Evolutionary conservation across 148 eudicot genomes (phyloP).

Genomic region (Spergularia bocconei): DNA sequence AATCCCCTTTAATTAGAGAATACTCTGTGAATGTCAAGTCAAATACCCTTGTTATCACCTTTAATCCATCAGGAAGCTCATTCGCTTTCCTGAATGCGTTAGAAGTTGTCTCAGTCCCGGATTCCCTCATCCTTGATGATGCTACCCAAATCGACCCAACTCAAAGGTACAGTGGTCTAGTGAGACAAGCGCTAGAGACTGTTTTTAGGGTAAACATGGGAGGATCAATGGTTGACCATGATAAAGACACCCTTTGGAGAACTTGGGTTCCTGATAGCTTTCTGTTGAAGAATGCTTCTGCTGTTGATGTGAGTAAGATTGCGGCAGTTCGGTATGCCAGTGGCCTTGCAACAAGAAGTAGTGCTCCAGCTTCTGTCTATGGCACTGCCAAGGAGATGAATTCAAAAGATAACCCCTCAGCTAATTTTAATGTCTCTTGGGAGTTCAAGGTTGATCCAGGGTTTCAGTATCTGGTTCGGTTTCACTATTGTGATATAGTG

Average conservation of each 20-base stretch:
- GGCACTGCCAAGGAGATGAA: constrained; percentile 72
- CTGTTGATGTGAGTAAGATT: constrained; percentile 27
- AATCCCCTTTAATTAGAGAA: constrained; percentile 45
- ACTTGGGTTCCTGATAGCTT: constrained; percentile 67
- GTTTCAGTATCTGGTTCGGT: constrained; percentile 75
- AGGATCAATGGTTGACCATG: constrained; percentile 46
- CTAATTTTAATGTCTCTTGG: constrained; percentile 88
- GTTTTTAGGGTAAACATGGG: constrained; percentile 87
- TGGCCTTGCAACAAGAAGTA: constrained; percentile 51
- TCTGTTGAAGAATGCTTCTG: constrained; percentile 39
- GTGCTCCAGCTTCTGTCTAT: constrained; percentile 73
- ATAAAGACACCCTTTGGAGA: constrained; percentile 70
- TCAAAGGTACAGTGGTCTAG: constrained; percentile 39
- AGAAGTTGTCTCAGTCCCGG: constrained; percentile 80
- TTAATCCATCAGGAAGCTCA: constrained; percentile 54
- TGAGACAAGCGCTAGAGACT: constrained; percentile 60
- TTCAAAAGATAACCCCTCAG: constrained; percentile 44
- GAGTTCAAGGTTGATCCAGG: constrained; percentile 59
- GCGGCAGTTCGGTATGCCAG: constrained; percentile 49
- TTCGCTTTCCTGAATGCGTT: constrained; percentile 72
- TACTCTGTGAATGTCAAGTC: constrained; percentile 64
- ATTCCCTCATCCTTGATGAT: constrained; percentile 56
- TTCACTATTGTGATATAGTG: constrained; percentile 86
- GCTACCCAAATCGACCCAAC: constrained; percentile 41
- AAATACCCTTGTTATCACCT: constrained; percentile 48